Evolutionary conservation across 2,329 filamentous ascomycete species (phyloP).

Genomic region (Chaetoscypha palmicola): DNA sequence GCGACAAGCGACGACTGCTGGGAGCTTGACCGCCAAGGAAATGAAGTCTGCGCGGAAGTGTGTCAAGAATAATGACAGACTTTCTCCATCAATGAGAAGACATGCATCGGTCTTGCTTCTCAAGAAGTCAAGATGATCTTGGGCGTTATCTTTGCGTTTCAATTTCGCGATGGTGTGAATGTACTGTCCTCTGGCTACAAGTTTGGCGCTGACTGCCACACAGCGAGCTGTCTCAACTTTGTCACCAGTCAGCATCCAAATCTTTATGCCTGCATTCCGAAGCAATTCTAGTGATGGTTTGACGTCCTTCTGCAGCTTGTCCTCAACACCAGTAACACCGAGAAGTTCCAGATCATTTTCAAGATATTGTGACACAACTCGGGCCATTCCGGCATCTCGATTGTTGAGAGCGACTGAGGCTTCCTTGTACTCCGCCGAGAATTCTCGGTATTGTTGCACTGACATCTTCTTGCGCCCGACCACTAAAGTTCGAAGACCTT

Average conservation of each 20-base stretch:
- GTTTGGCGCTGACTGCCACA: slow-evolving; percentile 88
- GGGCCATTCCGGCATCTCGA: slow-evolving; percentile 75
- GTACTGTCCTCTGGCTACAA: slow-evolving; percentile 88
- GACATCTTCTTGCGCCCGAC: slow-evolving; percentile 88
- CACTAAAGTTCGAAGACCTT: slow-evolving; percentile 88
- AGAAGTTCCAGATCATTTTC: slow-evolving; percentile 86
- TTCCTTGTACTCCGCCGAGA: slow-evolving; percentile 65
- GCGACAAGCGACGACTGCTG: slow-evolving; percentile 89
- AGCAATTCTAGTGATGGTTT: slow-evolving; percentile 92
- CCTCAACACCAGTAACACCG: slow-evolving; percentile 96
- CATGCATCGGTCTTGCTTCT: slow-evolving; percentile 81
- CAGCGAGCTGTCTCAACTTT: slow-evolving; percentile 97
- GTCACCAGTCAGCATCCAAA: slow-evolving; percentile 99
- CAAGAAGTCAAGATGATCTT: slow-evolving; percentile 83
- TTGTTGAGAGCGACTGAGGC: slow-evolving; percentile 74
- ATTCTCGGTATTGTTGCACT: slow-evolving; percentile 70
- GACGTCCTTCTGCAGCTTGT: slow-evolving; percentile 91
- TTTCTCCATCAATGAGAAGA: slow-evolving; percentile 91
- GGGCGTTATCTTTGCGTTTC: slow-evolving; percentile 74
- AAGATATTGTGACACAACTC: slow-evolving; percentile 70
- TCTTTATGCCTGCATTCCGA: slow-evolving; percentile 95
- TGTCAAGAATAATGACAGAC: slow-evolving; percentile 71
- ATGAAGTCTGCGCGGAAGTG: slow-evolving; percentile 84
- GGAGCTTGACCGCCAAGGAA: slow-evolving; percentile 75
- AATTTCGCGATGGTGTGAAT: slow-evolving; percentile 90